These are phyloP conservation scores for Zelopaecilomyces penicillatus DNA, from an alignment of 2,329 filamentous ascomycete genomes.

Conservation along the genomic window DNA sequence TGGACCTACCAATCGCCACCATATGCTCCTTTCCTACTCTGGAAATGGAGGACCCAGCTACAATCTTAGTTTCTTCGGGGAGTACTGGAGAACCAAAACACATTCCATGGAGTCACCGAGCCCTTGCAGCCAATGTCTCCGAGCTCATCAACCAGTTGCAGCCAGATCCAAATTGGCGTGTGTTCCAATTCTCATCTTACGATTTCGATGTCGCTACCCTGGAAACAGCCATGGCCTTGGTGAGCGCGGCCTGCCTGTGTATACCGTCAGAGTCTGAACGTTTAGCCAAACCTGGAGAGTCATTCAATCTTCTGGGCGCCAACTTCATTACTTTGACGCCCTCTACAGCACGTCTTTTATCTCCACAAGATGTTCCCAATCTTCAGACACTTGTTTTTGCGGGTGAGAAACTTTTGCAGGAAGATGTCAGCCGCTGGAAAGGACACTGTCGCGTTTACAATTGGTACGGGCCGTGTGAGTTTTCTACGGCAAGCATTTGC, in stretches of 20 bases:
- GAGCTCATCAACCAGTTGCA: neutral
- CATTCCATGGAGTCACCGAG: conserved; percentile 4
- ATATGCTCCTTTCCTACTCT: neutral
- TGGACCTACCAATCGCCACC: neutral
- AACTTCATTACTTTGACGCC: conserved; percentile 3
- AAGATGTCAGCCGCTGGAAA: conserved; percentile 3
- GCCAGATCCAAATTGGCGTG: neutral
- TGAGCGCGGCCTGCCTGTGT: conserved; percentile 1
- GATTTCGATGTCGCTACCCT: conserved; percentile 4
- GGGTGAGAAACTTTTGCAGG: conserved; percentile 2
- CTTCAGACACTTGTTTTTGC: conserved; percentile 1
- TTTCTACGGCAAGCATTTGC: conserved; percentile 1
- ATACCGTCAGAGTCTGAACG: conserved; percentile 4
- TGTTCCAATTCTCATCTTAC: conserved; percentile 6
- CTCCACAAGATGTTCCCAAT: conserved; percentile 1
- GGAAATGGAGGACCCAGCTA: conserved; percentile 2
- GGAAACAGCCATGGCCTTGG: conserved; percentile 2
- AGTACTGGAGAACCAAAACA: conserved; percentile 7
- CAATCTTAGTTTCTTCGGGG: conserved; percentile 4
- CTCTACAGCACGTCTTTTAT: neutral
- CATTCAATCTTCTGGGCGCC: neutral
- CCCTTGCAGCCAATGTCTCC: neutral
- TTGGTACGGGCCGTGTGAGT: conserved; percentile 6
- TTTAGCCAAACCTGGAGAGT: neutral
- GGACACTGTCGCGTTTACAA: conserved; percentile 1